Evolutionary conservation across 2,329 filamentous ascomycete genomes (phyloP), one percentile per base, ranked within the genome.

Genomic region (Colletotrichum euphorbiae): DNA sequence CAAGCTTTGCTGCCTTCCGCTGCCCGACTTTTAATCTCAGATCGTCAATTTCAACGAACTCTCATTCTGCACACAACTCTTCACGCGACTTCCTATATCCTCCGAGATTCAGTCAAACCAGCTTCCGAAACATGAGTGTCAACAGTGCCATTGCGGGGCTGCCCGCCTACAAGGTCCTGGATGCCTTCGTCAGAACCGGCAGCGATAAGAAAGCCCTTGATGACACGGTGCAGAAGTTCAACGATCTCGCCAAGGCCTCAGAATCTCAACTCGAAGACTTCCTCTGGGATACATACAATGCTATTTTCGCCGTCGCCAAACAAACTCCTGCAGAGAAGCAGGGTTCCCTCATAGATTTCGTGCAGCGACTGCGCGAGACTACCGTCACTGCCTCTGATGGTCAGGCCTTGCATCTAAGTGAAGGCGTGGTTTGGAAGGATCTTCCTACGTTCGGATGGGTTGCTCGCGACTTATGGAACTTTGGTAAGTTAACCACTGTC

Each of bases 371-470:
- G 36, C 71, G 48, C 48, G 54, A 73, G 36, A 71, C 50, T 2
- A 62, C 69, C 1, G 69, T 69, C 12, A 67, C 62, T 5, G 66
- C 62, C n/a, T 50, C 57, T 2, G 61, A 70, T 5, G 74, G 71
- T 6, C 56, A 74, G 52, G 45, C 59, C n/a, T 50, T 76, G 13
- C 69, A 64, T 46, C 48, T 69, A n/a, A 56, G 70, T 13, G 65
- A 67, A 12, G 69, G 71, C 28, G 67, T 71, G 12, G 52, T 77
- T 2, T 77, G 76, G 75, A 70, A 57, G 33, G 75, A 74, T n/a
- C 50, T 78, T 46, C 75, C 76, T 3, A 70, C 67, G 3, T 74
- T 77, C 59, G 74, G 74, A 2, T 73, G 72, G 72, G 64, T 69
- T 7, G 70, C 71, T 28, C 69, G 76, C 31, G 74, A 77, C 8